Evolutionary conservation across 257 asterid species (phyloP), one percentile per base, ranked within the genome.

Genomic region (Capsicum baccatum): DNA sequence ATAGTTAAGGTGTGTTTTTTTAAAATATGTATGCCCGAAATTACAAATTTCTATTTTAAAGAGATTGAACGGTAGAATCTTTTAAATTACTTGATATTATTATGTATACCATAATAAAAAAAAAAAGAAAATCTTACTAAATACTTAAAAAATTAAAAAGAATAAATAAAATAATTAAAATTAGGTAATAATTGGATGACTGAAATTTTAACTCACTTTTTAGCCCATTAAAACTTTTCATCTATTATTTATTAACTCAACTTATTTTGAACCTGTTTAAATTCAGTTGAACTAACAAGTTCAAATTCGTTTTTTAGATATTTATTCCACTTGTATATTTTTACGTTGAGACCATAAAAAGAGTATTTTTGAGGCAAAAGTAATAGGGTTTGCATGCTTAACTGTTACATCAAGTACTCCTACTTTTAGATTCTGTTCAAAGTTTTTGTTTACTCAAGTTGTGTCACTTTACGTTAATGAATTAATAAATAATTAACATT

Each of bases 391-490:
- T 66, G 60, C 79, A 68, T 66, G 79, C 69, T 19, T 54, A 56
- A 83, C 57, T 83, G 85, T 68, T 83, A 68, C 85, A 83, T 83
- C 80, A 83, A 66, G 71, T 66, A 69, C 48, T 78, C 56, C 42
- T 59, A 56, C 79, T 57, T 71, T 68, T 67, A 37, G 76, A 52
- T 69, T 68, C 17, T 82, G 54, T 83, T 58, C 57, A 69, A 83
- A 83, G 54, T 42, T 68, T 17, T 66, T 26, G 47, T 78, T 54
- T 78, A 78, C 81, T 52, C 64, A 52, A 76, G 60, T 76, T 52
- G 13, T 76, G 63, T 76, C 14, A 76, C 81, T 76, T 76, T 76
- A 76, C 9, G 63, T 12, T 76, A 52, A 74, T 76, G 63, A 55
- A 78, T 54, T 26, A 78, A 69, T 15, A 37, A 69, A 66, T 66